phyloP scores from a whole-genome alignment of 2,329 filamentous ascomycete species.

The Grosmannia huntii region DNA sequence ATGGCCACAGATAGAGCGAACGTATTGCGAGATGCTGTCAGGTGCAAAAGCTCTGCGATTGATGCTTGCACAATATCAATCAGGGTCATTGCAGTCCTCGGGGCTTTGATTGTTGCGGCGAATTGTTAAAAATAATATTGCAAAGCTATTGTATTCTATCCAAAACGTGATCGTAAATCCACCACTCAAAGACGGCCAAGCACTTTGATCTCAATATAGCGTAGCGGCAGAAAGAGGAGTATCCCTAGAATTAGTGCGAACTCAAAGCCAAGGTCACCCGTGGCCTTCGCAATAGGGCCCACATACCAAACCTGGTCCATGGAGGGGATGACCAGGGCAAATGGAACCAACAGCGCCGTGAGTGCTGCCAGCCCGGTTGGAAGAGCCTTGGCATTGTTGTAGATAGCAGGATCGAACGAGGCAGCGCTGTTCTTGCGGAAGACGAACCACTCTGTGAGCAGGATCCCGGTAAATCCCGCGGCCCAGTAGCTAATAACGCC shows the following conservation, averaged over 20 bases:
- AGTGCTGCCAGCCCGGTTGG: conserved; percentile 17
- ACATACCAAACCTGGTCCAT: conserved; percentile 30
- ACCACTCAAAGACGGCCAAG: neutral
- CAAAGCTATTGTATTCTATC: too few species aligned
- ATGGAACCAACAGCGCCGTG: conserved; percentile 11
- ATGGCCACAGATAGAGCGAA: too few species aligned
- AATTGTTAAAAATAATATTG: too few species aligned
- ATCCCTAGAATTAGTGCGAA: conserved; percentile 21
- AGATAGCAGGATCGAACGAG: conserved; percentile 14
- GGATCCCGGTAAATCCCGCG: conserved; percentile 26
- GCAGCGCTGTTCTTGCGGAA: conserved; percentile 14
- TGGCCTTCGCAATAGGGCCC: conserved; percentile 27
- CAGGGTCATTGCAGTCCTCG: too few species aligned
- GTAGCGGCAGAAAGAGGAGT: neutral
- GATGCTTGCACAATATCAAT: too few species aligned
- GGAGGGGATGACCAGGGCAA: conserved; percentile 22
- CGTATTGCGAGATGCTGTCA: too few species aligned
- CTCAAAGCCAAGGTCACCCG: conserved; percentile 33
- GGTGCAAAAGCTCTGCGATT: too few species aligned
- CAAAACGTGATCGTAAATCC: too few species aligned
- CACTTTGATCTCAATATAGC: neutral
- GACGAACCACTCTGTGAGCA: conserved; percentile 19
- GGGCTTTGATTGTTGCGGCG: too few species aligned
- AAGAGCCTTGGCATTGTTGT: conserved; percentile 14
- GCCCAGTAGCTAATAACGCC: conserved; percentile 33